Base-by-base conservation (phyloP, 164 flowering plant species). In the Litsea cubeba region DNA sequence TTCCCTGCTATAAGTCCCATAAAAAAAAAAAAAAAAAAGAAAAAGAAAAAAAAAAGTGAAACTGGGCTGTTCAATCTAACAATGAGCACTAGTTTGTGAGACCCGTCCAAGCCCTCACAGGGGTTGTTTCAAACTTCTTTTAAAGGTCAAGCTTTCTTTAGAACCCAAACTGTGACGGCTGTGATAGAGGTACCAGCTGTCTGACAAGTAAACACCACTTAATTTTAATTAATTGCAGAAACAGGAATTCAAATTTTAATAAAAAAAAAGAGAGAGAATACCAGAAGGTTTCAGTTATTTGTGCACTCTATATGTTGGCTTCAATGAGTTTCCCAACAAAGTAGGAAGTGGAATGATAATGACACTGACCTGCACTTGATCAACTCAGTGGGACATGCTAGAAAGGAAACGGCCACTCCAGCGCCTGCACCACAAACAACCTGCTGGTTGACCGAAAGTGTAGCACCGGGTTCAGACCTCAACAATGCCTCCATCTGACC, bases 311-410 rank as follows among this genome's bases (percentile, higher is more conserved):
- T 15, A 3, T 14, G 17, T 15, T 15, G 60, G 60, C 60, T 54
- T 54, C n/a, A 54, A 15, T 14, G 60, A 7, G 20, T 14, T 17
- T 24, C 12, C 54, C 15, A 40, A n/a, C 12, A 23, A 68, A 68
- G n/a, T 68, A 20, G 22, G 71, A n/a, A 18, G 22, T 46, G 4
- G n/a, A 68, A 46, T 20, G 20, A 40, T 17, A 40, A 49, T 5
- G 65, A 60, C 40, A 80, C 87, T 72, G 20, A 90, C 99, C 99
- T 92, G 92, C 98, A 95, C 81, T 95, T 95, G 80, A 93, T 87
- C 85, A 95, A 80, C 72, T 95, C 98, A 22, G 97, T 92, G 51
- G 99, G 99, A 82, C 98, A 93, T 75, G 99, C 99, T 46, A 93
- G 86, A 73, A 95, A 86, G 30, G 97, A 89, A 30, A 93, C 99